These are phyloP conservation scores for Mucor indicus DNA, from an alignment of 371 early-diverging fungal genomes.

Conservation along the genomic window DNA sequence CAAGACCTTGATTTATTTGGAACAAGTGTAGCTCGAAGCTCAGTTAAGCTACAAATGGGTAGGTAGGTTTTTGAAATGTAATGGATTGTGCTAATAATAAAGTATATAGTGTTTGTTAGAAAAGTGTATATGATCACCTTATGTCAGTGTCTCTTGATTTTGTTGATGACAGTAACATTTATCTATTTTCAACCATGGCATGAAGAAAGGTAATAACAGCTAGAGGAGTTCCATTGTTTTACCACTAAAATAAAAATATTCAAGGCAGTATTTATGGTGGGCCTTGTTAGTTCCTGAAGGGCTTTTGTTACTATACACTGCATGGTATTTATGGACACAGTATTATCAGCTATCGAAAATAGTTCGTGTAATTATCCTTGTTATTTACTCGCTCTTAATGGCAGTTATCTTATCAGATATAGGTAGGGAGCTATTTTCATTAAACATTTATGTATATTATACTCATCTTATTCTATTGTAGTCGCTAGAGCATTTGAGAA, in stretches of 20 bases:
- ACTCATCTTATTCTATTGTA: background rate
- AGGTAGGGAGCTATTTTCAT: slow-evolving; percentile 6
- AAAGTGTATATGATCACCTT: slow-evolving; percentile 13
- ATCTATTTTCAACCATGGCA: slow-evolving; percentile 9
- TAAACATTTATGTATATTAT: background rate
- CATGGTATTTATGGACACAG: slow-evolving; percentile 42
- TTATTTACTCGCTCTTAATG: slow-evolving; percentile 23
- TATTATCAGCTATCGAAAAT: slow-evolving; percentile 31
- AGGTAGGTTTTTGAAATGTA: slow-evolving; percentile 3
- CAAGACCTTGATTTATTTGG: slow-evolving; percentile 42
- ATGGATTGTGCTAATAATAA: background rate
- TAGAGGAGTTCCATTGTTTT: background rate
- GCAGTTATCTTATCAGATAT: slow-evolving; percentile 29
- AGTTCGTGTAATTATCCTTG: slow-evolving; percentile 17
- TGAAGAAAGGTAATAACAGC: slow-evolving; percentile 17
- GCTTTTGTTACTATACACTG: slow-evolving; percentile 14
- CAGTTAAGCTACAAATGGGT: slow-evolving; percentile 38
- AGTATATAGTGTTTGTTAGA: slow-evolving; percentile 10
- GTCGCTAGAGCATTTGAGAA: slow-evolving; percentile 25
- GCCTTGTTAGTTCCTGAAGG: slow-evolving; percentile 25
- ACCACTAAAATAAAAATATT: background rate
- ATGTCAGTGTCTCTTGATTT: background rate
- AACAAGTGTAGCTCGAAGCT: slow-evolving; percentile 27
- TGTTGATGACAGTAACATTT: background rate
- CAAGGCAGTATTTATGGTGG: slow-evolving; percentile 38